Conservation (phyloP, 2,329 filamentous ascomycete genomes). For the Colletotrichum gloeosporioides region DNA sequence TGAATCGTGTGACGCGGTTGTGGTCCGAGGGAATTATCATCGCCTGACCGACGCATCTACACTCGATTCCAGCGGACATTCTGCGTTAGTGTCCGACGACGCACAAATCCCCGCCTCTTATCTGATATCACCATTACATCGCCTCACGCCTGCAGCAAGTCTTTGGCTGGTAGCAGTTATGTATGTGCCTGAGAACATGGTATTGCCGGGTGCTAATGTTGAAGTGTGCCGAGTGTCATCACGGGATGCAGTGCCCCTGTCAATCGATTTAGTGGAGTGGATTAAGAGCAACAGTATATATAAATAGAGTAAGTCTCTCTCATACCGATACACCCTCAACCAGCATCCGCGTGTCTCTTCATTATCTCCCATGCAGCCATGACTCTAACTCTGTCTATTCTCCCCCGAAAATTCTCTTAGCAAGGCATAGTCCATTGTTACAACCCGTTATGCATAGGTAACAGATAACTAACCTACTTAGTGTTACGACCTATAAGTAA, state of each 20-base stretch:
- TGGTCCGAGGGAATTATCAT: neutral
- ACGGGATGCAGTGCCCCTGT: neutral
- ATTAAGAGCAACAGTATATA: neutral
- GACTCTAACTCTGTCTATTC: neutral
- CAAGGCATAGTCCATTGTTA: neutral
- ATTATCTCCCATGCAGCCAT: neutral
- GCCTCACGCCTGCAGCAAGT: neutral
- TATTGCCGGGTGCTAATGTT: neutral
- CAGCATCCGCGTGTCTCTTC: neutral
- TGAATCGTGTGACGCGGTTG: neutral
- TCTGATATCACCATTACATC: neutral
- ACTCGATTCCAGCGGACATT: neutral
- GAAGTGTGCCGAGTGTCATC: neutral
- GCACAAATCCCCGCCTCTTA: neutral
- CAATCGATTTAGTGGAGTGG: neutral
- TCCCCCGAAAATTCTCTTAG: neutral
- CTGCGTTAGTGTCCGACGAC: neutral
- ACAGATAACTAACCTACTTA: too few species aligned
- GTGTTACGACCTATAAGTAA: too few species aligned
- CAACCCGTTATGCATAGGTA: too few species aligned
- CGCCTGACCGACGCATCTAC: neutral
- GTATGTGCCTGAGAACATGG: neutral
- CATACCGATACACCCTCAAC: neutral
- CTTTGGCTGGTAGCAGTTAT: neutral
- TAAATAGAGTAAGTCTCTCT: fast-evolving